These are phyloP conservation scores for Lipomyces yamadae DNA, from an alignment of 805 yeast species.

Conservation along the genomic window DNA sequence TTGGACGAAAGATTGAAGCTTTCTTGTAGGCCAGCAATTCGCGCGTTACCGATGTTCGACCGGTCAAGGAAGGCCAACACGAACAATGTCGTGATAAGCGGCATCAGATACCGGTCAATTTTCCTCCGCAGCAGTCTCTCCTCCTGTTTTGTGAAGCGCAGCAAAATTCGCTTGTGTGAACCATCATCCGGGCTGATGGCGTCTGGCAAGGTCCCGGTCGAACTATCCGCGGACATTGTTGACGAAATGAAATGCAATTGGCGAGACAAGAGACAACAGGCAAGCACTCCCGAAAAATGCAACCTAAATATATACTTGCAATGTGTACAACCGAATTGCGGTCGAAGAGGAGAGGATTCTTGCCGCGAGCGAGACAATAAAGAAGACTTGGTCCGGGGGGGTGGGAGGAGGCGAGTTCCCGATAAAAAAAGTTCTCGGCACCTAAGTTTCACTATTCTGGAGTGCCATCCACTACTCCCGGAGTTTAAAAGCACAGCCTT, in stretches of 20 bases:
- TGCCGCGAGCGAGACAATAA: not conserved
- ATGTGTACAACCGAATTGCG: not conserved
- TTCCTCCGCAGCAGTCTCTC: conserved; percentile 31
- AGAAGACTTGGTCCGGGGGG: not conserved
- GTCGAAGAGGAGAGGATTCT: not conserved
- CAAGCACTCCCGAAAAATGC: not conserved
- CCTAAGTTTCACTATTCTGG: not conserved
- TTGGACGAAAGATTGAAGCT: conserved; percentile 41
- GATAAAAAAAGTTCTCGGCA: not conserved
- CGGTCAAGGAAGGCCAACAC: conserved; percentile 58
- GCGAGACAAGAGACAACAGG: not conserved
- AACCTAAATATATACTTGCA: not conserved
- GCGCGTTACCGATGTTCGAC: conserved; percentile 65
- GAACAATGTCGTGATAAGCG: conserved; percentile 52
- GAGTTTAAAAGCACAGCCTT: not conserved
- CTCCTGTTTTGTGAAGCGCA: conserved; percentile 31
- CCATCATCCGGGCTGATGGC: conserved; percentile 4
- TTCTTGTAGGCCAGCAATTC: conserved; percentile 55
- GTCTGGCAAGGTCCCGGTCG: not conserved
- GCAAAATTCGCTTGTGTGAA: conserved; percentile 22
- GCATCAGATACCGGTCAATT: conserved; percentile 42
- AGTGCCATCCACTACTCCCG: not conserved
- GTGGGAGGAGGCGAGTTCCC: not conserved
- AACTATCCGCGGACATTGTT: not conserved
- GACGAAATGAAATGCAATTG: not conserved